A percentile compares a stretch with the other conserved stretches of the same genome.
phyloP scores from a whole-genome alignment of 2,329 filamentous ascomycete genomes.

The Aspergillus tamarii region DNA sequence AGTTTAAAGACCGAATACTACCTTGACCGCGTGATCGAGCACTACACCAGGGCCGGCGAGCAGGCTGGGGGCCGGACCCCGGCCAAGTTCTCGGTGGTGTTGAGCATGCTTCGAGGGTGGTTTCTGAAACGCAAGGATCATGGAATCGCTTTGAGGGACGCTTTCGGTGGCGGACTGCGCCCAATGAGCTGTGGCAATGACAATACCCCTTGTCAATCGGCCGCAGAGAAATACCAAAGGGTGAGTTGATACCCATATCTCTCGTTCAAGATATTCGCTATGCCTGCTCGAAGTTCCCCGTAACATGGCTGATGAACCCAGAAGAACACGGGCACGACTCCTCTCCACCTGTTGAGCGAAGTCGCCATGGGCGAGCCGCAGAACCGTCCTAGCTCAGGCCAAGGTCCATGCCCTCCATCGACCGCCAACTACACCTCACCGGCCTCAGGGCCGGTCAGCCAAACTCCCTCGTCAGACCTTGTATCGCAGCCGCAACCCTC shows the following conservation, averaged over 20 bases:
- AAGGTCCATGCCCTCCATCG: constrained; percentile 8
- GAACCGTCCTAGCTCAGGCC: constrained; percentile 9
- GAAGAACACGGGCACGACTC: constrained; percentile 33
- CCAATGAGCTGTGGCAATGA: not conserved
- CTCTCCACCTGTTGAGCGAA: constrained; percentile 44
- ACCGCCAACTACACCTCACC: constrained; percentile 16
- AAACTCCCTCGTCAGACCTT: constrained; percentile 12
- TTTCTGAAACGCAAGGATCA: constrained; percentile 57
- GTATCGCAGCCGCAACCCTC: constrained; percentile 16
- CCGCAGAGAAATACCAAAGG: not conserved
- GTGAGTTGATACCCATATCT: not conserved
- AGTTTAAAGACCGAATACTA: constrained; percentile 68
- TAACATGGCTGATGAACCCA: not conserved
- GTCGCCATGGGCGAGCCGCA: constrained; percentile 43
- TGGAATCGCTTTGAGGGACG: constrained; percentile 27
- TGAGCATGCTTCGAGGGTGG: constrained; percentile 72
- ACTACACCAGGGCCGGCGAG: constrained; percentile 66
- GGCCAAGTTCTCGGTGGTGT: constrained; percentile 70
- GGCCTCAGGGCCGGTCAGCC: constrained; percentile 16
- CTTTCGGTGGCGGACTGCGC: constrained; percentile 21
- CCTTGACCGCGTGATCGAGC: constrained; percentile 69
- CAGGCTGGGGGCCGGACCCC: constrained; percentile 67
- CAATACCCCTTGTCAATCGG: constrained; percentile 13
- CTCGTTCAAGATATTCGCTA: not conserved
- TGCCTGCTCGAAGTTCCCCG: not conserved